Evolutionary conservation across 106 monocot genomes (phyloP).

Genomic region (Apostasia ramifera): DNA sequence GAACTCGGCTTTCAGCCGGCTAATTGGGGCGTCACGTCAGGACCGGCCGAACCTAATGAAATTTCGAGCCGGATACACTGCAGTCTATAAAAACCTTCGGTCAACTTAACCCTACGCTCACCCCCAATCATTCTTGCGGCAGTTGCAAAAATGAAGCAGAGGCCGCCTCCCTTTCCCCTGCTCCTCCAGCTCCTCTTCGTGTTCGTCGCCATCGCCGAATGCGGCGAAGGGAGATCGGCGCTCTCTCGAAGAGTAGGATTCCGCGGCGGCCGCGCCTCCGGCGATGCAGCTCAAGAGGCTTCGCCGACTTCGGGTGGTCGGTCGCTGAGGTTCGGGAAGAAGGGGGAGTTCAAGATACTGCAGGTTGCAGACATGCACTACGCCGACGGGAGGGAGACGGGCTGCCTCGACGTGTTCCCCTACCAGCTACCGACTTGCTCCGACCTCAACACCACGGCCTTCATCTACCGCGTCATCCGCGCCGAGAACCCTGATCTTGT

Average conservation of each 20-base stretch:
- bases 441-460: slow-evolving; percentile 90
- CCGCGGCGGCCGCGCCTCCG: not conserved
- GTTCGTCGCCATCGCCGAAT: not conserved
- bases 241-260: not conserved
- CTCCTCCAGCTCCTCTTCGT: not conserved
- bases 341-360: slow-evolving; percentile 75
- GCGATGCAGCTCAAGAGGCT: not conserved
- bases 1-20: too few species aligned
- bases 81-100: too few species aligned
- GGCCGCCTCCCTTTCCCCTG: too few species aligned
- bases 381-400: slow-evolving; percentile 56
- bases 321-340: slow-evolving; percentile 15
- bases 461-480: slow-evolving; percentile 54
- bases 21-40: too few species aligned
- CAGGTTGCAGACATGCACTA: slow-evolving; percentile 98
- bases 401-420: slow-evolving; percentile 55
- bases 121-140: too few species aligned
- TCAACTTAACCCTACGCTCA: too few species aligned
- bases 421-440: slow-evolving; percentile 49
- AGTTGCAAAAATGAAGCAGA: too few species aligned
- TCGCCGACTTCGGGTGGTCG: not conserved
- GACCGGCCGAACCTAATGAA: too few species aligned
- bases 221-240: not conserved
- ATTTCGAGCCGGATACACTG: too few species aligned
- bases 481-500: slow-evolving; percentile 83